Percentiles rank a stretch among this genome's conserved stretches.
Conservation (phyloP, 2,329 filamentous ascomycete genomes). For the Alternaria postmessia region DNA sequence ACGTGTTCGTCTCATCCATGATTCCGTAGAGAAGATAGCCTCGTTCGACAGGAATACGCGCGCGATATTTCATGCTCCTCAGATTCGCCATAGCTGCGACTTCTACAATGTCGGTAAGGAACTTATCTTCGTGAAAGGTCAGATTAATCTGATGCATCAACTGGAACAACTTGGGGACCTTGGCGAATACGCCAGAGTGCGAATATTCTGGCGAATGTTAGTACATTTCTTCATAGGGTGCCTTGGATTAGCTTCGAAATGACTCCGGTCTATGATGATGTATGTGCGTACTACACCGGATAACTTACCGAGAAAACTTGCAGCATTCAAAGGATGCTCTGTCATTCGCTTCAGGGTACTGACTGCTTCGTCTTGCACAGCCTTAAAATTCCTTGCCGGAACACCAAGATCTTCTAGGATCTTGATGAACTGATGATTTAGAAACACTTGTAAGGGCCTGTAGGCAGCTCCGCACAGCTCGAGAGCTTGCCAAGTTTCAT, state of each 20-base stretch:
- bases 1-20: slow-evolving; percentile 79
- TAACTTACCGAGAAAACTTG: slow-evolving; percentile 64
- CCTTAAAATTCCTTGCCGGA: slow-evolving; percentile 65
- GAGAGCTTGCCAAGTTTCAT: slow-evolving; percentile 59
- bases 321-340: slow-evolving; percentile 66
- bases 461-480: slow-evolving; percentile 77
- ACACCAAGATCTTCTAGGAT: slow-evolving; percentile 82
- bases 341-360: slow-evolving; percentile 67
- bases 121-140: slow-evolving; percentile 72
- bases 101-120: slow-evolving; percentile 75
- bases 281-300: neutral
- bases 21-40: slow-evolving; percentile 83
- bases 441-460: slow-evolving; percentile 71
- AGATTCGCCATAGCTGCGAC: slow-evolving; percentile 74
- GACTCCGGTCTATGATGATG: neutral
- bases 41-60: slow-evolving; percentile 73
- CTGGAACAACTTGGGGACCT: slow-evolving; percentile 69
- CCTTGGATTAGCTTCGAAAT: neutral
- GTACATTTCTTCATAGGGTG: neutral
- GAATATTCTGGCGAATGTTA: slow-evolving; percentile 56
- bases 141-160: slow-evolving; percentile 66
- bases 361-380: slow-evolving; percentile 70
- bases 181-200: slow-evolving; percentile 66
- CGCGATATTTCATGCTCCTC: slow-evolving; percentile 78
- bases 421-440: slow-evolving; percentile 85